phyloP scores from a whole-genome alignment of 164 flowering plant species.

The Sextonia rubra region DNA sequence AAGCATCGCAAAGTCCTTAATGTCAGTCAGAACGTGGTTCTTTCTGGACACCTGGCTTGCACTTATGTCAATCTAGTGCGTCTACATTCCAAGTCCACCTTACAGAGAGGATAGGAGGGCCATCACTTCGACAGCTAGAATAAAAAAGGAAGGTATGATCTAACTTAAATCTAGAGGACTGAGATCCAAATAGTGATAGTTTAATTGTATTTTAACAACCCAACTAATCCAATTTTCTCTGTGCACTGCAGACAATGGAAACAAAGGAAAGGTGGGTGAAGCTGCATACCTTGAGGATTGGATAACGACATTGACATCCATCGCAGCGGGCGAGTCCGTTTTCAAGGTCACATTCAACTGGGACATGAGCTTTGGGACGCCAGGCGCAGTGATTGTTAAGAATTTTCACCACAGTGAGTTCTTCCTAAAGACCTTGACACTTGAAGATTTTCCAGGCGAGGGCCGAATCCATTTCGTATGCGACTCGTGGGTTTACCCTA shows the following conservation, averaged over 20 bases:
- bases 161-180: too few species aligned
- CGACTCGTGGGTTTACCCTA: slow-evolving; percentile 84
- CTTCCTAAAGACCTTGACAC: slow-evolving; percentile 58
- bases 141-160: too few species aligned
- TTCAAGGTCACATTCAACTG: slow-evolving; percentile 53
- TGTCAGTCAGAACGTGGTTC: too few species aligned
- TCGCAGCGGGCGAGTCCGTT: slow-evolving; percentile 36
- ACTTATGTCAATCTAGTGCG: too few species aligned
- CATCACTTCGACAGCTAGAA: too few species aligned
- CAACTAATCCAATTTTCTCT: background rate
- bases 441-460: slow-evolving; percentile 58
- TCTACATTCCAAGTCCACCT: too few species aligned
- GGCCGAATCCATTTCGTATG: slow-evolving; percentile 64
- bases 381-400: slow-evolving; percentile 66
- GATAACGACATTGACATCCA: slow-evolving; percentile 36
- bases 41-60: too few species aligned
- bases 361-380: slow-evolving; percentile 51
- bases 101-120: too few species aligned
- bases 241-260: background rate
- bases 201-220: background rate
- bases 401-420: slow-evolving; percentile 68
- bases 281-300: slow-evolving; percentile 59
- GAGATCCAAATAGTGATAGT: too few species aligned
- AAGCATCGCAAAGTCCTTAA: too few species aligned
- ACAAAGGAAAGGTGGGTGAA: slow-evolving; percentile 28